Evolutionary conservation across 2,329 filamentous ascomycete species (phyloP).

Genomic region (Talaromyces sp.): DNA sequence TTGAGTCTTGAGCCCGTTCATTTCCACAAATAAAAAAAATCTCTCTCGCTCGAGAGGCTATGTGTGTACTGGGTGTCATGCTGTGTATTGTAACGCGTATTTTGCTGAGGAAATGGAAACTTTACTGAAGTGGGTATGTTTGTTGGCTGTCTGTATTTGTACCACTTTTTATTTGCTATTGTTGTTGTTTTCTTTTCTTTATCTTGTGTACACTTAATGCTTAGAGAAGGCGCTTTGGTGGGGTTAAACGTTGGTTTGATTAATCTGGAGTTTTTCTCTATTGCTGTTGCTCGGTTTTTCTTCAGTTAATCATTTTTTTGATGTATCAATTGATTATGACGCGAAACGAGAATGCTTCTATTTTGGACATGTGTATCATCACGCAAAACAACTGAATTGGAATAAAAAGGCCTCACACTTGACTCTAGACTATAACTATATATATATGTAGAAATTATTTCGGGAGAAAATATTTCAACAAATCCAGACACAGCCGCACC

Average conservation of each 20-base stretch:
- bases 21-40: no score
- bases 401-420: background rate
- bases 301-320: background rate
- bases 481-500: background rate
- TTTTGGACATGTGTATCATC: background rate
- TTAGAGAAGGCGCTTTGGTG: background rate
- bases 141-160: background rate
- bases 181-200: background rate
- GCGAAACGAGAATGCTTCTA: no score
- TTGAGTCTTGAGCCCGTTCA: conserved; percentile 3
- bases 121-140: background rate
- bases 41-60: no score
- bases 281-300: background rate
- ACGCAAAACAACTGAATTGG: background rate
- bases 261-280: background rate
- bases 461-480: background rate
- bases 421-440: background rate
- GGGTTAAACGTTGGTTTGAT: background rate
- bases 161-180: background rate
- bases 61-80: no score
- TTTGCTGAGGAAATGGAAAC: background rate
- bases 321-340: no score
- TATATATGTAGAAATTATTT: background rate
- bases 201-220: background rate
- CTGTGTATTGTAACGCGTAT: no score